These are phyloP conservation scores for Termitomyces sp. DNA, from an alignment of 768 basidiomycete species.

Conservation along the genomic window DNA sequence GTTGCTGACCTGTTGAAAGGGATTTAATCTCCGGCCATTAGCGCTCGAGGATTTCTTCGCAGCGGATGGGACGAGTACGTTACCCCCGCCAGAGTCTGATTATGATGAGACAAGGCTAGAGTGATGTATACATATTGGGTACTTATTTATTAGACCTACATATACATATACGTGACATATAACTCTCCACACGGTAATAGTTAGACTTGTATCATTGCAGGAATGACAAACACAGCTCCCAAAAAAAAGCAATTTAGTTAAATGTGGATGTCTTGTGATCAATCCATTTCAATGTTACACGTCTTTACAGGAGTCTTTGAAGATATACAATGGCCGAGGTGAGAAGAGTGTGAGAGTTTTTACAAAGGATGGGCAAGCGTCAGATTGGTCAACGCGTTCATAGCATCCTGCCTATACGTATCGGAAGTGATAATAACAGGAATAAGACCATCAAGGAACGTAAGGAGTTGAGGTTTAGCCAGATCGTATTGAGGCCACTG, in stretches of 20 bases:
- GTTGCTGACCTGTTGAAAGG: constrained; percentile 35
- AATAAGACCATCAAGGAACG: constrained; percentile 30
- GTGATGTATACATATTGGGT: constrained; percentile 9
- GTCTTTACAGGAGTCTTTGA: not conserved
- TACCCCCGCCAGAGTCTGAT: constrained; percentile 23
- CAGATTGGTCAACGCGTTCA: constrained; percentile 27
- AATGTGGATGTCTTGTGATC: not conserved
- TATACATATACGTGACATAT: constrained; percentile 2
- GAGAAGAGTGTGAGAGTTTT: constrained; percentile 9
- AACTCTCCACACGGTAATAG: constrained; percentile 8
- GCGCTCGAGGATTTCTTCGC: constrained; percentile 62
- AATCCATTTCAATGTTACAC: not conserved
- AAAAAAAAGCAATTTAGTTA: not conserved
- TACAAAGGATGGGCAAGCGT: constrained; percentile 27
- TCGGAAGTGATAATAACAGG: constrained; percentile 33
- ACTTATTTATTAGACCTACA: constrained; percentile 7
- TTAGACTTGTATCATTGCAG: constrained; percentile 4
- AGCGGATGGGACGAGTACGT: constrained; percentile 31
- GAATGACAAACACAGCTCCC: not conserved
- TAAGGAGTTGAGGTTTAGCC: constrained; percentile 28
- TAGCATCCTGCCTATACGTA: constrained; percentile 35
- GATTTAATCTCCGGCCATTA: constrained; percentile 73
- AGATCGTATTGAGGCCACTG: constrained; percentile 41
- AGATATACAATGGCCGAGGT: not conserved
- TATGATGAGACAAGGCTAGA: constrained; percentile 14